Conservation (phyloP, 139 green algal species). For the Chlorella vulgaris region DNA sequence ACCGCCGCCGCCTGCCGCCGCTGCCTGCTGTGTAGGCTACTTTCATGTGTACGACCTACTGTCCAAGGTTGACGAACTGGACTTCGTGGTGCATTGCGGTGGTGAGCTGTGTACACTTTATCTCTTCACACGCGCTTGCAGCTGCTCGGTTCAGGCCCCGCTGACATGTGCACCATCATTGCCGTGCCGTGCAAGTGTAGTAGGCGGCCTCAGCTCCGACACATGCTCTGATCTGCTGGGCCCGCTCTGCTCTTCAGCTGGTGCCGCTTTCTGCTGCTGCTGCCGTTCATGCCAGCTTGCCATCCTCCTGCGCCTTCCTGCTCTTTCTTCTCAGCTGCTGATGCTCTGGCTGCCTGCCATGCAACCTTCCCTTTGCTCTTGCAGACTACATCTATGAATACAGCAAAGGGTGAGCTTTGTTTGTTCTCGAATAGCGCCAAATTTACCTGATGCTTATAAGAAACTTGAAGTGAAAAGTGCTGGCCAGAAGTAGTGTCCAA, state of each 20-base stretch:
- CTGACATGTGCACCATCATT: neutral
- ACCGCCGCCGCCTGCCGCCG: no score
- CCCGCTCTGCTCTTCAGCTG: neutral
- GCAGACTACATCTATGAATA: conserved; percentile 13
- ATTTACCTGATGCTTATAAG: neutral
- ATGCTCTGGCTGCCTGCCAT: no score
- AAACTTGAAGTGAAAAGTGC: no score
- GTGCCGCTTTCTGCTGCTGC: no score
- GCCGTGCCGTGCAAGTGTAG: no score
- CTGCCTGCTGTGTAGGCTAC: neutral
- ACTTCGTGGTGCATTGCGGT: conserved; percentile 28
- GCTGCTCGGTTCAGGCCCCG: neutral
- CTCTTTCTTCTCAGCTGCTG: no score
- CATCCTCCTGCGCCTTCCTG: no score
- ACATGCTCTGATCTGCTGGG: neutral
- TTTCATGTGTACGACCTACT: conserved; percentile 32
- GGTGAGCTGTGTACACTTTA: neutral
- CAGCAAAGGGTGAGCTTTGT: neutral
- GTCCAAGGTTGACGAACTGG: conserved; percentile 6
- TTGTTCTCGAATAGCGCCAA: neutral
- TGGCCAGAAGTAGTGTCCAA: no score
- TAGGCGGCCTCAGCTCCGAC: no score
- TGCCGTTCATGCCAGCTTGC: neutral
- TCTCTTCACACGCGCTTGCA: neutral
- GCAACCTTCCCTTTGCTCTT: neutral